A percentile compares a stretch with the other conserved stretches of the same genome.
Conservation (phyloP, 306 rosid species). For the Calophaca sinica region DNA sequence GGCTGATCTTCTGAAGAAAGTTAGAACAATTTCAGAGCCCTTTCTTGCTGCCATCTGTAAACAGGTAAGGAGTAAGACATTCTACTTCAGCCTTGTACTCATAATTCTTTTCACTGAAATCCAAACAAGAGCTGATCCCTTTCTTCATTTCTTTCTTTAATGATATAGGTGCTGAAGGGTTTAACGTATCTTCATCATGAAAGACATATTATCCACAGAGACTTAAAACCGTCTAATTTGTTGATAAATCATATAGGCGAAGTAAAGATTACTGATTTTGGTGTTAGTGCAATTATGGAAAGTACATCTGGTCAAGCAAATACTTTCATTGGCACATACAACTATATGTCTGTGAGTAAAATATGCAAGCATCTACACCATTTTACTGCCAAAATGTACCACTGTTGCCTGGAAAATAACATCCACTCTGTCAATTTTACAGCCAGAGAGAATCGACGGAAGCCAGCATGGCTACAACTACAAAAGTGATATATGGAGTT, state of each 20-base stretch:
- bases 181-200: constrained; percentile 93
- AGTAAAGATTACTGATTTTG: constrained; percentile 98
- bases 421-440: constrained; percentile 50
- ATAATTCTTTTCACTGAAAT: constrained; percentile 30
- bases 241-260: constrained; percentile 92
- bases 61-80: constrained; percentile 66
- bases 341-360: constrained; percentile 97
- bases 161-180: constrained; percentile 86
- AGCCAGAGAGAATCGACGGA: constrained; percentile 97
- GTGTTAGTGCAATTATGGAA: constrained; percentile 94
- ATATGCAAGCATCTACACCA: constrained; percentile 25
- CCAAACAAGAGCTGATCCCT: constrained; percentile 33
- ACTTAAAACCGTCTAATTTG: constrained; percentile 91
- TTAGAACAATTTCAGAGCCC: constrained; percentile 79
- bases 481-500: constrained; percentile 99
- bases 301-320: constrained; percentile 94
- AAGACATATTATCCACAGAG: constrained; percentile 91
- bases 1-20: constrained; percentile 85
- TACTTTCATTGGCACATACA: constrained; percentile 92
- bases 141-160: constrained; percentile 17
- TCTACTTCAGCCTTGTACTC: constrained; percentile 18
- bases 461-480: constrained; percentile 64
- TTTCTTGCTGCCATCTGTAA: constrained; percentile 86
- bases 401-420: constrained; percentile 28
- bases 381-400: constrained; percentile 11